Conservation (phyloP, 495 filamentous ascomycete genomes). For the Aspergillus panamensis region DNA sequence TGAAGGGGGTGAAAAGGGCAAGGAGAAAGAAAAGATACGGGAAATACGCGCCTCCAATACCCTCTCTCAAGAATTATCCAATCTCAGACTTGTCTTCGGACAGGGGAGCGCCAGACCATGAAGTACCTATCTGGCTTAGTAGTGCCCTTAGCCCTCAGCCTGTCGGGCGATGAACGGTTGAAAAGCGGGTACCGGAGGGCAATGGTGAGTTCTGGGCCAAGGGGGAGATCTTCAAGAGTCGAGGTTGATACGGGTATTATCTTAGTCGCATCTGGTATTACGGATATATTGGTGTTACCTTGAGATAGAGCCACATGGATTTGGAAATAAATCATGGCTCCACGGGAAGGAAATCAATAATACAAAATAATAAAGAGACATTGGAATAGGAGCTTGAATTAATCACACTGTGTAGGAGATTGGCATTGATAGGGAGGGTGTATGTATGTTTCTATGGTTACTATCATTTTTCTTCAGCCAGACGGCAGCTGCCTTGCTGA, state of each 20-base stretch:
- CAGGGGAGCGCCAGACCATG: constrained; percentile 14
- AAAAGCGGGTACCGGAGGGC: constrained; percentile 3
- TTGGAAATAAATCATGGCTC: background rate
- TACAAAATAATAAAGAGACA: background rate
- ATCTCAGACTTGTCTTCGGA: constrained; percentile 12
- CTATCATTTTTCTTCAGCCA: constrained; percentile 6
- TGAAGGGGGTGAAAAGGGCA: background rate
- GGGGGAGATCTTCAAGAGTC: background rate
- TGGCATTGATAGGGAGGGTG: background rate
- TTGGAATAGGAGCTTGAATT: background rate
- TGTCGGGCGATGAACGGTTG: constrained; percentile 8
- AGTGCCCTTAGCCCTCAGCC: constrained; percentile 15
- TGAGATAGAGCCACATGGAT: background rate
- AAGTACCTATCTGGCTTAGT: constrained; percentile 6
- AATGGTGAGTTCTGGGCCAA: background rate
- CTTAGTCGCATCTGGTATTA: background rate
- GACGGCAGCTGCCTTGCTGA: background rate
- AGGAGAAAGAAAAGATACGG: background rate
- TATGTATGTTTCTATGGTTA: constrained; percentile 16
- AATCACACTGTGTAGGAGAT: constrained; percentile 9
- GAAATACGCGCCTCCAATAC: background rate
- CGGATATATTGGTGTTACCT: constrained; percentile 3
- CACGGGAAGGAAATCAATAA: background rate
- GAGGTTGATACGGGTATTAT: background rate
- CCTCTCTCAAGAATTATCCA: background rate